Evolutionary conservation across 208 protist species (phyloP).

Genomic region (Leishmania lainsoni): DNA sequence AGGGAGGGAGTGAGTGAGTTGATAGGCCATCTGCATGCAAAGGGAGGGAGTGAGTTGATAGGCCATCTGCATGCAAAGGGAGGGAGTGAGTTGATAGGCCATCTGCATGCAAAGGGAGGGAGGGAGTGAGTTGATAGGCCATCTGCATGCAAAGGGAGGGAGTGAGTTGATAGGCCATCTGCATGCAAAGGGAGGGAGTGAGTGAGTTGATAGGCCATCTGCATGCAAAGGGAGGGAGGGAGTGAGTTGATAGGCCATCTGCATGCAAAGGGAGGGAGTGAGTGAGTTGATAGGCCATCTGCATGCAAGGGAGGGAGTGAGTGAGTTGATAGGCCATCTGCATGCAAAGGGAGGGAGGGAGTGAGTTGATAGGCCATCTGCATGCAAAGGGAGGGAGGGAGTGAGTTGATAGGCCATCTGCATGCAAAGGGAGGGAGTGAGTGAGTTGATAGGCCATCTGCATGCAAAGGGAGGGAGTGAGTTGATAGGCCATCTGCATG

Average conservation of each 20-base stretch:
- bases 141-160: background rate
- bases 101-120: background rate
- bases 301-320: background rate
- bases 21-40: background rate
- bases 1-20: background rate
- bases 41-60: background rate
- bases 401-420: background rate
- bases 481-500: background rate
- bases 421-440: background rate
- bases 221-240: background rate
- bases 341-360: background rate
- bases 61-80: background rate
- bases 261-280: background rate
- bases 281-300: background rate
- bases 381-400: background rate
- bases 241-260: background rate
- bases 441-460: background rate
- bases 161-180: background rate
- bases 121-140: background rate
- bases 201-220: background rate
- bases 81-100: background rate
- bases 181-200: background rate
- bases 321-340: background rate
- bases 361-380: background rate
- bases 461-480: background rate